phyloP scores from a whole-genome alignment of 2,329 filamentous ascomycete genomes.

The Hortaea werneckii region DNA sequence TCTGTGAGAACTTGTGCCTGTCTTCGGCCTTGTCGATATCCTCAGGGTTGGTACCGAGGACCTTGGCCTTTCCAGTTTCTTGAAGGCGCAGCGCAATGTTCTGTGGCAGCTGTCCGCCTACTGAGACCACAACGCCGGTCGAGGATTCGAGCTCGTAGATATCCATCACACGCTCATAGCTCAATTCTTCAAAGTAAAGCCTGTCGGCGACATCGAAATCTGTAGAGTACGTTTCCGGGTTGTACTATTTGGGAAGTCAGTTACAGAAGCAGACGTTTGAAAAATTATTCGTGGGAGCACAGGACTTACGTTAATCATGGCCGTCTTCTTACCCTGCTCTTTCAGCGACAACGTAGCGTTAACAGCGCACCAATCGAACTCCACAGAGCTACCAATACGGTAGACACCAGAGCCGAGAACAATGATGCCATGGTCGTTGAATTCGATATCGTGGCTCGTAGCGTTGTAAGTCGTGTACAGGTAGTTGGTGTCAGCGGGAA shows the following conservation, averaged over 20 bases:
- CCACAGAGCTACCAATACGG: slow-evolving; percentile 92
- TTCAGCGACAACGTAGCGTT: slow-evolving; percentile 76
- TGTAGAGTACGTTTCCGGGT: slow-evolving; percentile 71
- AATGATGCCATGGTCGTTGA: slow-evolving; percentile 82
- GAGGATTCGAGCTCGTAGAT: slow-evolving; percentile 65
- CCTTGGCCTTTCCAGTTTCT: slow-evolving; percentile 77
- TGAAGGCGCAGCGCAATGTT: slow-evolving; percentile 94
- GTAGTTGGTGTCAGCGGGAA: slow-evolving; percentile 91
- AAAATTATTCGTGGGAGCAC: background rate
- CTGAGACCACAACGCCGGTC: slow-evolving; percentile 82
- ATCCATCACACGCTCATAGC: slow-evolving; percentile 96
- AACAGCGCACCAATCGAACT: slow-evolving; percentile 98
- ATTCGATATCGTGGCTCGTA: slow-evolving; percentile 81
- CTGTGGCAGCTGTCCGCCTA: slow-evolving; percentile 91
- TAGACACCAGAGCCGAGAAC: slow-evolving; percentile 93
- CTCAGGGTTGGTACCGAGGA: slow-evolving; percentile 83
- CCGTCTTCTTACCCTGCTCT: slow-evolving; percentile 87
- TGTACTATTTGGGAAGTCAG: slow-evolving; percentile 37
- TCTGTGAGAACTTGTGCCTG: slow-evolving; percentile 95
- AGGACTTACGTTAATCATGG: slow-evolving; percentile 67
- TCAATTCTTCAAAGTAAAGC: slow-evolving; percentile 93
- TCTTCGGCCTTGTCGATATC: slow-evolving; percentile 98
- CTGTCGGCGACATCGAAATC: slow-evolving; percentile 85
- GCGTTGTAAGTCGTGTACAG: slow-evolving; percentile 98
- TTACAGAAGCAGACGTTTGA: background rate